Base-by-base conservation (phyloP, 2,329 filamentous ascomycete species). In the Magnaporthiopsis poae region DNA sequence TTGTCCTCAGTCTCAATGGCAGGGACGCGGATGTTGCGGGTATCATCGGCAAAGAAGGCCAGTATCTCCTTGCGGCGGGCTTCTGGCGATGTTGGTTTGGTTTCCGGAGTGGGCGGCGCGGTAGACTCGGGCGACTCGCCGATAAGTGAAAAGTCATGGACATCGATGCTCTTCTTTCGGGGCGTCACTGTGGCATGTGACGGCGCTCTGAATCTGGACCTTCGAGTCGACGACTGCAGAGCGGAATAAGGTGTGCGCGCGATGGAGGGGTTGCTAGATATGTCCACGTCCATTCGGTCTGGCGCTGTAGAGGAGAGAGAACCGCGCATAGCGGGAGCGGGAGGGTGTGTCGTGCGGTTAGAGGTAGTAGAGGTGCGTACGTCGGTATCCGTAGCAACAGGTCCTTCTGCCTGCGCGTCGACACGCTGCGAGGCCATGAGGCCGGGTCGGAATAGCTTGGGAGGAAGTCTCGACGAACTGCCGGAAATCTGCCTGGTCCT, bases 1-100 rank as follows among this genome's bases (percentile, higher is more conserved):
- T 61, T 18, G 60, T 29, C n/a, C 60, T 29, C 27, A 29, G 21
- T 25, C 60, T 29, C 27, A 15, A 18, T 18, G 5, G 12, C 60
- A 15, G 27, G 60, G 60, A 8, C 12, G 25, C 60, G 27, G 60
- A 61, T 27, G 60, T 65, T 31, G 27, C 25, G 33, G 29, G 18
- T 60, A 31, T 35, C 8, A 25, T 65, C 56, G 3, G 27, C 63
- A 60, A 65, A 65, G 15, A 60, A 65, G 25, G 31, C 63, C 15
- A 65, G 56, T 5, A 65, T 56, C 31, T 65, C 56, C 29, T 39
- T 8, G 5, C 62, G 62, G 39, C n/a, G 39, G 39, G 39, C 25
- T 27, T 64, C 36, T 56, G 62, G 36, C 39, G 35, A 52, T 9
- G 27, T 15, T 25, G 35, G 5, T 21, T 35, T 62, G 5, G 39